A percentile compares a stretch with the other conserved stretches of the same genome.
phyloP scores from a whole-genome alignment of 208 protist species.

The Trypanosoma mega region DNA sequence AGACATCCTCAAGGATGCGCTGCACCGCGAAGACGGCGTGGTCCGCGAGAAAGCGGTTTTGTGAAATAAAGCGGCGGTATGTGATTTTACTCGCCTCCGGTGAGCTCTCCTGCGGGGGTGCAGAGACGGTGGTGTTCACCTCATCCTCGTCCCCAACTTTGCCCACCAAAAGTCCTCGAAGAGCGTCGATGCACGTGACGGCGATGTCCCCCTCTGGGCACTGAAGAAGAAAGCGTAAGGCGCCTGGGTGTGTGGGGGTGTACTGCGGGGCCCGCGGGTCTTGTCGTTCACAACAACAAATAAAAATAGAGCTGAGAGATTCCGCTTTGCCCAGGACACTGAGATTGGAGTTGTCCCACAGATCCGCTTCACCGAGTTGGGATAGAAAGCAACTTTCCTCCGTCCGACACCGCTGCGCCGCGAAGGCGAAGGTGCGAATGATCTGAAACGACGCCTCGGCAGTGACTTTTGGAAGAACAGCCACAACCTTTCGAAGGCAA shows the following conservation, averaged over 20 bases:
- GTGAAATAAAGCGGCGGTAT: constrained; percentile 31
- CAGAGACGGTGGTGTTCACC: background rate
- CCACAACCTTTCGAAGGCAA: constrained; percentile 49
- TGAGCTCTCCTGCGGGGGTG: constrained; percentile 4
- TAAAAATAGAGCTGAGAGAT: constrained; percentile 55
- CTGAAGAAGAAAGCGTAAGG: constrained; percentile 53
- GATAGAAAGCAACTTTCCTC: constrained; percentile 47
- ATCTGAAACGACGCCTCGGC: constrained; percentile 57
- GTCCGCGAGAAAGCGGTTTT: constrained; percentile 51
- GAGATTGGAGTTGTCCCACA: constrained; percentile 54
- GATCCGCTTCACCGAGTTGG: constrained; percentile 48
- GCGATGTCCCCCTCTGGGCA: constrained; percentile 31
- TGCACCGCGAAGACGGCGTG: constrained; percentile 44
- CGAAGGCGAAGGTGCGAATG: constrained; percentile 58
- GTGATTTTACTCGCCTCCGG: constrained; percentile 11
- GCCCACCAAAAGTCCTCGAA: constrained; percentile 36
- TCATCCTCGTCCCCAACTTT: constrained; percentile 15
- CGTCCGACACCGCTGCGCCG: constrained; percentile 30
- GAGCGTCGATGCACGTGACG: constrained; percentile 40
- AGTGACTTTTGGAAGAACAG: constrained; percentile 58
- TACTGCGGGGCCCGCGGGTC: constrained; percentile 44
- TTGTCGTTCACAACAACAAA: constrained; percentile 55
- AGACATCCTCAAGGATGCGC: constrained; percentile 43
- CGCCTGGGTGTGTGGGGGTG: constrained; percentile 56
- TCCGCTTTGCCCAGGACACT: constrained; percentile 43